Percentiles rank a stretch among this genome's conserved stretches.
Conservation (phyloP, 2,329 filamentous ascomycete species). For the Lasiodiplodia sp. region DNA sequence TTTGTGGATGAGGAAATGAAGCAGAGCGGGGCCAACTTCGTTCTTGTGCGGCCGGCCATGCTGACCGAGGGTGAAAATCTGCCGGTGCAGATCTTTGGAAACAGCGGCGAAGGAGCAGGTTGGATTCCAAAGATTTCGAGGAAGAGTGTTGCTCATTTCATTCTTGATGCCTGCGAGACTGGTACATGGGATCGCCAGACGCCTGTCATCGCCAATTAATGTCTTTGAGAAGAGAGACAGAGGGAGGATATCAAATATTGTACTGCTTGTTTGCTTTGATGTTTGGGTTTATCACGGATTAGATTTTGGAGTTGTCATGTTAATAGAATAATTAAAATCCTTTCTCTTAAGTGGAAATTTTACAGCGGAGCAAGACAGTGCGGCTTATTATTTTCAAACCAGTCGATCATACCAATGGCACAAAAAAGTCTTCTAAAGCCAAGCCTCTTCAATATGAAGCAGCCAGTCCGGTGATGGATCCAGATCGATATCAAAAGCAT, state of each 20-base stretch:
- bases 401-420: neutral
- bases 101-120: slow-evolving; percentile 54
- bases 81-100: slow-evolving; percentile 50
- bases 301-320: too few species aligned
- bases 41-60: slow-evolving; percentile 56
- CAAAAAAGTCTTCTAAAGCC: neutral
- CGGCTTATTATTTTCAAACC: too few species aligned
- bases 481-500: neutral
- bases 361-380: too few species aligned
- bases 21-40: slow-evolving; percentile 47
- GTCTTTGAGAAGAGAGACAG: neutral
- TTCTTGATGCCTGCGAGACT: slow-evolving; percentile 54
- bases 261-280: too few species aligned
- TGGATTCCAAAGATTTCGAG: slow-evolving; percentile 45
- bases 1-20: slow-evolving; percentile 54
- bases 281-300: too few species aligned
- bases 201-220: slow-evolving; percentile 57
- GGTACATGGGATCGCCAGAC: slow-evolving; percentile 51
- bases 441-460: neutral
- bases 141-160: slow-evolving; percentile 55
- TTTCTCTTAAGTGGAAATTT: too few species aligned
- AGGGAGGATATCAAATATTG: neutral
- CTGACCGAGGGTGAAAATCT: slow-evolving; percentile 50
- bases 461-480: neutral
- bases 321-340: too few species aligned